These are phyloP conservation scores for Jacaranda copaia DNA, from an alignment of 257 asterid genomes.

Conservation along the genomic window DNA sequence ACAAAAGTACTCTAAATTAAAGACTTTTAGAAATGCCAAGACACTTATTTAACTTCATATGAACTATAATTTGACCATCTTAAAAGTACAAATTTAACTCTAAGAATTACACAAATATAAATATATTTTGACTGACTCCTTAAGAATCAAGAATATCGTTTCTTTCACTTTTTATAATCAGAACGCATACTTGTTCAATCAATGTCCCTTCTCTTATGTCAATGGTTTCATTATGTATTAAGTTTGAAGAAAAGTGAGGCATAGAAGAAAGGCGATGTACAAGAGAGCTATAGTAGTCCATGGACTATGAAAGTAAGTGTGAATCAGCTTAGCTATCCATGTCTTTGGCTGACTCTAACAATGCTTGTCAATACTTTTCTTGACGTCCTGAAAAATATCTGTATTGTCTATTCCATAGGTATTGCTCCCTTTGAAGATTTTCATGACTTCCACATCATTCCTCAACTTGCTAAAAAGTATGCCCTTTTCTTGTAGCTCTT, in stretches of 20 bases:
- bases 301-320: slow-evolving; percentile 46
- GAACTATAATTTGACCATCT: too few species aligned
- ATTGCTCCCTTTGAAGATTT: slow-evolving; percentile 39
- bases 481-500: not conserved
- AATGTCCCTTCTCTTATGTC: not conserved
- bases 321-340: slow-evolving; percentile 43
- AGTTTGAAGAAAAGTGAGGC: slow-evolving; percentile 28
- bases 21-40: too few species aligned
- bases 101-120: too few species aligned
- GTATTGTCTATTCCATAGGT: slow-evolving; percentile 35
- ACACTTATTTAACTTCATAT: too few species aligned
- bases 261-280: slow-evolving; percentile 41
- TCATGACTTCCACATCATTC: slow-evolving; percentile 43
- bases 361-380: slow-evolving; percentile 27
- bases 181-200: not conserved
- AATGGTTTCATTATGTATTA: not conserved
- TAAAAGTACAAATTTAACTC: too few species aligned
- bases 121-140: too few species aligned
- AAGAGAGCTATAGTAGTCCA: slow-evolving; percentile 50
- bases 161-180: too few species aligned
- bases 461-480: slow-evolving; percentile 37
- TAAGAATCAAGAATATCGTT: too few species aligned
- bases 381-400: slow-evolving; percentile 29
- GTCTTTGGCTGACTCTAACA: not conserved
- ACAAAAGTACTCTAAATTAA: too few species aligned